These are phyloP conservation scores for Coemansia biformis DNA, from an alignment of 192 early-diverging fungal species.

Conservation along the genomic window DNA sequence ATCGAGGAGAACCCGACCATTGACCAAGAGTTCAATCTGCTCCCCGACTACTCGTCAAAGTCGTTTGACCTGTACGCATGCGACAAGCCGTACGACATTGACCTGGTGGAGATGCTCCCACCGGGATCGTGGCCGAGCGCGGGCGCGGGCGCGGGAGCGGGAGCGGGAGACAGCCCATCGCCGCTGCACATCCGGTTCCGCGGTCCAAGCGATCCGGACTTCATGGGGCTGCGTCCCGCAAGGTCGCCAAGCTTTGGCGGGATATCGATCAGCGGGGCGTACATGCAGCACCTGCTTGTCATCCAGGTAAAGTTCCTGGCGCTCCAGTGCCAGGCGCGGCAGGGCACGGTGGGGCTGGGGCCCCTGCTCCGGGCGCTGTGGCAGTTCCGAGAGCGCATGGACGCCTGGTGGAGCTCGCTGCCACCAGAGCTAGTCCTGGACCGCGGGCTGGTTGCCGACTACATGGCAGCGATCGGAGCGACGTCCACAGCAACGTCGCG, in stretches of 20 bases:
- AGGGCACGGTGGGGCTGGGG: constrained; percentile 13
- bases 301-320: constrained; percentile 27
- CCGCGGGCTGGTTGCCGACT: constrained; percentile 23
- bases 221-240: constrained; percentile 28
- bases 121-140: constrained; percentile 20
- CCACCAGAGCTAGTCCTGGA: constrained; percentile 27
- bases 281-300: constrained; percentile 38
- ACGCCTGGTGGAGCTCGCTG: constrained; percentile 32
- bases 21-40: constrained; percentile 5
- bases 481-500: constrained; percentile 17
- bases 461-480: constrained; percentile 22
- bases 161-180: too few species aligned
- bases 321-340: constrained; percentile 12
- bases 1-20: constrained; percentile 15
- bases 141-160: neutral
- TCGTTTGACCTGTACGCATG: constrained; percentile 40
- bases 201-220: constrained; percentile 33
- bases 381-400: constrained; percentile 42
- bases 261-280: constrained; percentile 9
- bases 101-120: constrained; percentile 42
- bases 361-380: constrained; percentile 33
- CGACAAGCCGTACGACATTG: constrained; percentile 21
- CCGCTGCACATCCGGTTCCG: constrained; percentile 20
- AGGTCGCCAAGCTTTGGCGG: constrained; percentile 42
- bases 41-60: constrained; percentile 44